These are phyloP conservation scores for Colletotrichum lupini DNA, from an alignment of 2,329 filamentous ascomycete species.

Conservation along the genomic window DNA sequence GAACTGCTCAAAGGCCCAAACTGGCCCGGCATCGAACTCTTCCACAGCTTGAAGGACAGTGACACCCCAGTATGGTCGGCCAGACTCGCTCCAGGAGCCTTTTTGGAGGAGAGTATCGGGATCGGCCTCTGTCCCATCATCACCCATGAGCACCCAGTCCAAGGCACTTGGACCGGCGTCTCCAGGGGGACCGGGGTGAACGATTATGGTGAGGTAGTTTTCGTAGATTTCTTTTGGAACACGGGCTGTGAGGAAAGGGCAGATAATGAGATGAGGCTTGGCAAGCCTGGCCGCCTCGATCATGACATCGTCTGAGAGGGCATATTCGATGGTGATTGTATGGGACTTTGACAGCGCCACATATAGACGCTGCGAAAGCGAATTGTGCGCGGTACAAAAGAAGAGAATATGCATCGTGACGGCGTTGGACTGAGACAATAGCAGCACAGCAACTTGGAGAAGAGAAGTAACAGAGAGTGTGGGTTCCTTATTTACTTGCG, in stretches of 20 bases:
- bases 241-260: conserved; percentile 52
- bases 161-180: conserved; percentile 54
- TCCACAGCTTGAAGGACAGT: conserved; percentile 53
- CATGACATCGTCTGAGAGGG: conserved; percentile 46
- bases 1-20: conserved; percentile 57
- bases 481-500: background rate
- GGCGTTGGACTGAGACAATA: background rate
- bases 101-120: conserved; percentile 42
- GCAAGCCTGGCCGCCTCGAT: conserved; percentile 50
- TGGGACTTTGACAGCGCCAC: conserved; percentile 48
- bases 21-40: conserved; percentile 54
- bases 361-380: conserved; percentile 52
- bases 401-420: conserved; percentile 52
- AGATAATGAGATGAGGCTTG: conserved; percentile 52
- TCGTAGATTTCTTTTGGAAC: conserved; percentile 51
- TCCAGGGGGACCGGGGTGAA: conserved; percentile 54
- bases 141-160: conserved; percentile 55
- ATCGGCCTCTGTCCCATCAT: conserved; percentile 49
- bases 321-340: conserved; percentile 53
- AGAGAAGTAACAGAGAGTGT: background rate
- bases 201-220: conserved; percentile 50
- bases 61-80: conserved; percentile 53
- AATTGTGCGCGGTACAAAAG: conserved; percentile 57
- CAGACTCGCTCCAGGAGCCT: conserved; percentile 40
- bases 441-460: background rate